phyloP scores from a whole-genome alignment of 2,329 filamentous ascomycete genomes.

The Nectriaceae sp. region DNA sequence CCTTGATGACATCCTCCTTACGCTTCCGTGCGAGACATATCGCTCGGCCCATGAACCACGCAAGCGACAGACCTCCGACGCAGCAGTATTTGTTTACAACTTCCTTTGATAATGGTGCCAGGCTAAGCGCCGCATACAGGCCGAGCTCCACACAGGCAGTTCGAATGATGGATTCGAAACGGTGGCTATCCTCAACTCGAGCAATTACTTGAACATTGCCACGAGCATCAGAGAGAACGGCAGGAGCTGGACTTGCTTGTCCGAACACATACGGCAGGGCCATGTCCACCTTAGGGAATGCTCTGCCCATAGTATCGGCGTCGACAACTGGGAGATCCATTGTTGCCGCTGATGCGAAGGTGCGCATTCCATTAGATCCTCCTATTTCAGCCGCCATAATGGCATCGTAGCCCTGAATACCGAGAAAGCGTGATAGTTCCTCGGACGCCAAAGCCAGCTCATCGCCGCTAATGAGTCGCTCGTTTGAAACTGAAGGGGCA shows the following conservation, averaged over 20 bases:
- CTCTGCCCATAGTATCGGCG: conserved; percentile 40
- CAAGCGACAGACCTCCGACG: neutral
- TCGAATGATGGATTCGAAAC: neutral
- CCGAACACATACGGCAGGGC: neutral
- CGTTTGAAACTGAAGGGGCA: conserved; percentile 42
- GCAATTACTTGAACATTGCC: neutral
- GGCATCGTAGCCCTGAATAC: rapidly evolving
- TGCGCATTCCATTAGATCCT: conserved; percentile 41
- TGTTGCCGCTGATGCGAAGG: conserved; percentile 34
- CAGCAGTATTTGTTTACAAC: neutral
- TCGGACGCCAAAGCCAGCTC: conserved; percentile 32
- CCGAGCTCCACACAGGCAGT: neutral
- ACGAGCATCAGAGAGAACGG: neutral
- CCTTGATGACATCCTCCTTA: neutral
- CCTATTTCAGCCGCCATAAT: conserved; percentile 28
- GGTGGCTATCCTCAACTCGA: neutral
- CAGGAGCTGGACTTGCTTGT: neutral
- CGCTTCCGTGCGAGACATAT: neutral
- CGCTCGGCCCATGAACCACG: neutral
- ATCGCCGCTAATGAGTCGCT: conserved; percentile 33
- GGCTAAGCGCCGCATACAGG: neutral
- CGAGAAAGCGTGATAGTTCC: conserved; percentile 35
- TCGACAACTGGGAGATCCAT: conserved; percentile 40
- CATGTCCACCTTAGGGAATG: conserved; percentile 30
- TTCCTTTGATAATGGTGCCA: neutral